These are phyloP conservation scores for Ramalina intermedia DNA, from an alignment of 495 filamentous ascomycete species.

Conservation along the genomic window DNA sequence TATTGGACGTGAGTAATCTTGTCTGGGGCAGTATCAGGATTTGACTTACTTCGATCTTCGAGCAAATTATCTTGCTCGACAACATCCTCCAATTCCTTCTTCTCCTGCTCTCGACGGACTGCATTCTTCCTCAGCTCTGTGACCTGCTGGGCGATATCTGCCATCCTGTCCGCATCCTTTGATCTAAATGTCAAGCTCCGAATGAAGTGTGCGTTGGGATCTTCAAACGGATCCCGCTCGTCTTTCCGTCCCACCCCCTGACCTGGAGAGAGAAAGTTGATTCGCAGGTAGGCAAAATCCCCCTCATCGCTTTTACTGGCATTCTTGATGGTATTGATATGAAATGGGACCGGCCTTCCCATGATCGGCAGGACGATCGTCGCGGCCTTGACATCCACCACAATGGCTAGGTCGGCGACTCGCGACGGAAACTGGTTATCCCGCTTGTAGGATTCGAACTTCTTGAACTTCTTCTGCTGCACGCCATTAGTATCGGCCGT, in stretches of 20 bases:
- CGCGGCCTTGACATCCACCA: slow-evolving; percentile 78
- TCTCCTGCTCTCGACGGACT: slow-evolving; percentile 84
- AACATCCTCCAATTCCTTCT: slow-evolving; percentile 99
- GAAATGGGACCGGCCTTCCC: slow-evolving; percentile 94
- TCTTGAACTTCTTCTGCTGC: slow-evolving; percentile 90
- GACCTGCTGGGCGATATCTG: slow-evolving; percentile 78
- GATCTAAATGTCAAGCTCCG: slow-evolving; percentile 89
- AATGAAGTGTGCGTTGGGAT: slow-evolving; percentile 87
- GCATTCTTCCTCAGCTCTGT: slow-evolving; percentile 86
- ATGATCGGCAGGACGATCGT: slow-evolving; percentile 92
- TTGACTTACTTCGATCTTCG: slow-evolving; percentile 64
- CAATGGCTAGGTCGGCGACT: slow-evolving; percentile 71
- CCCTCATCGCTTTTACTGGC: slow-evolving; percentile 89
- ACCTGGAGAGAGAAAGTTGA: slow-evolving; percentile 94
- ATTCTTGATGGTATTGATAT: slow-evolving; percentile 98
- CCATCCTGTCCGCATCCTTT: slow-evolving; percentile 71
- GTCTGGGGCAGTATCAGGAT: slow-evolving; percentile 1
- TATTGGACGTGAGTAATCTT: slow-evolving; percentile 25
- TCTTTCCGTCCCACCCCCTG: slow-evolving; percentile 97
- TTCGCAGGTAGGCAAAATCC: slow-evolving; percentile 81
- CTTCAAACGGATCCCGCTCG: slow-evolving; percentile 87
- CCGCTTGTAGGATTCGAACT: slow-evolving; percentile 96
- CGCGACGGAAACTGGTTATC: slow-evolving; percentile 83
- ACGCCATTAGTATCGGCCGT: slow-evolving; percentile 79
- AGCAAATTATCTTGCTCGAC: slow-evolving; percentile 96